Evolutionary conservation across 2,329 filamentous ascomycete species (phyloP), one percentile per base, ranked within the genome.

Genomic region (Periconia digitata): DNA sequence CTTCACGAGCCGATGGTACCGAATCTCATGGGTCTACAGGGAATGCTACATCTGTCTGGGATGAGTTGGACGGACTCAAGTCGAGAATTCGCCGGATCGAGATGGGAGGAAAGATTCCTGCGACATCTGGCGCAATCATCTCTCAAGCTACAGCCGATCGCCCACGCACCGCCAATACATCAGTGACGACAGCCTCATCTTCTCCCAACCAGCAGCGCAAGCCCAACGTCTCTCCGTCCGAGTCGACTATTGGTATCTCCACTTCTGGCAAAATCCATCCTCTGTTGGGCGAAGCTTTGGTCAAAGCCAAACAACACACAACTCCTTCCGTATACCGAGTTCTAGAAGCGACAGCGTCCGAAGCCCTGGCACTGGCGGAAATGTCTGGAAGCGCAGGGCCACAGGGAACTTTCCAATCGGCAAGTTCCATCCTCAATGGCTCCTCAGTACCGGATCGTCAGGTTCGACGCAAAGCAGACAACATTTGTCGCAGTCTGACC

Each of bases 21-120:
- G 90, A 94, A 61, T 97, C 94, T 0, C 92, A 88, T 27, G 80
- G 87, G 23, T 97, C 94, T 0, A 94, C 90, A 0, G 91, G 87
- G 1, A 90, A 90, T 1, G 90, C 92, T 12, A 95, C 91, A 2
- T 96, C 91, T 0, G 90, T 99, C 2, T 99, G 94, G 94, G 94
- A 97, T 67, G 94, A 99, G 71, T 75, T 99, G 22, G 94, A 97
- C 60, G 94, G 97, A 56, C 76, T 99, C 40, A 97, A 97, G 70
- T 94, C 90, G 35, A 85, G 94, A 23, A 96, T 99, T 60, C 86
- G 90, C 59, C 89, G 90, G 51, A 81, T 99, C 8, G 94, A 97
- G 70, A 73, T 95, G 58, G 95, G 90, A 2, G 92, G 92, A 49
- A 96, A 95, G 71, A 76, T 94, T 27, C 91, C 92, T 0, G 76